Evolutionary conservation across 2,329 filamentous ascomycete genomes (phyloP).

Genomic region (Phyllosticta capitalensis): DNA sequence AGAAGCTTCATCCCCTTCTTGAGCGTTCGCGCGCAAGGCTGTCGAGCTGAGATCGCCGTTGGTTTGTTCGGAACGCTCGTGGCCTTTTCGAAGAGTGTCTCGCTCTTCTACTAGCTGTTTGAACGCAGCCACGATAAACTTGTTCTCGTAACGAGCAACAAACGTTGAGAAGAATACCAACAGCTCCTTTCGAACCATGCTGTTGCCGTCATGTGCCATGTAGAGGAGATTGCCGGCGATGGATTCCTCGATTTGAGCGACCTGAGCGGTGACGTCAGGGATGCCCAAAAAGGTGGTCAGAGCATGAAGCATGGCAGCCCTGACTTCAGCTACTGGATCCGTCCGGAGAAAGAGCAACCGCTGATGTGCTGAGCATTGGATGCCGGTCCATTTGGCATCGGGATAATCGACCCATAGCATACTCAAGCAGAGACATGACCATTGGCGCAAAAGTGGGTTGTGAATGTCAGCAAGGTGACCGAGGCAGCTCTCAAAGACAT

Average conservation of each 20-base stretch:
- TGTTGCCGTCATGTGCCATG: constrained; percentile 89
- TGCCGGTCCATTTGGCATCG: constrained; percentile 94
- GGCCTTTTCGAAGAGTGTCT: not conserved
- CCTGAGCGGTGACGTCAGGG: constrained; percentile 81
- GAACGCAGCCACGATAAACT: constrained; percentile 83
- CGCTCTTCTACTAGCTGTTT: constrained; percentile 66
- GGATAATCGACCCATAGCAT: constrained; percentile 87
- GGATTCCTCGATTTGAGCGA: constrained; percentile 81
- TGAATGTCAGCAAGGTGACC: constrained; percentile 74
- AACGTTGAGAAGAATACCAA: constrained; percentile 91
- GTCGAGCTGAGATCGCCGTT: constrained; percentile 5
- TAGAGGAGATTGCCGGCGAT: constrained; percentile 82
- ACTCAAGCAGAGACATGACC: constrained; percentile 91
- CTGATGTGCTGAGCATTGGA: constrained; percentile 73
- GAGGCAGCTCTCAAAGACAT: constrained; percentile 82
- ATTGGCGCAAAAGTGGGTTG: constrained; percentile 83
- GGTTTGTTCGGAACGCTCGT: not conserved
- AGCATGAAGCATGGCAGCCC: constrained; percentile 86
- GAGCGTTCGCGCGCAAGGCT: constrained; percentile 40
- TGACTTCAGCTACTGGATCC: constrained; percentile 84
- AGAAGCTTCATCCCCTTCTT: constrained; percentile 1
- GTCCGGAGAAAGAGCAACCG: constrained; percentile 72
- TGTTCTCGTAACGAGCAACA: constrained; percentile 79
- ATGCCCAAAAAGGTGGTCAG: constrained; percentile 92
- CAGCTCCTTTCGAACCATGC: constrained; percentile 86